phyloP scores from a whole-genome alignment of 1,284 basidiomycete species.

The Cutaneotrichosporon sp. region DNA sequence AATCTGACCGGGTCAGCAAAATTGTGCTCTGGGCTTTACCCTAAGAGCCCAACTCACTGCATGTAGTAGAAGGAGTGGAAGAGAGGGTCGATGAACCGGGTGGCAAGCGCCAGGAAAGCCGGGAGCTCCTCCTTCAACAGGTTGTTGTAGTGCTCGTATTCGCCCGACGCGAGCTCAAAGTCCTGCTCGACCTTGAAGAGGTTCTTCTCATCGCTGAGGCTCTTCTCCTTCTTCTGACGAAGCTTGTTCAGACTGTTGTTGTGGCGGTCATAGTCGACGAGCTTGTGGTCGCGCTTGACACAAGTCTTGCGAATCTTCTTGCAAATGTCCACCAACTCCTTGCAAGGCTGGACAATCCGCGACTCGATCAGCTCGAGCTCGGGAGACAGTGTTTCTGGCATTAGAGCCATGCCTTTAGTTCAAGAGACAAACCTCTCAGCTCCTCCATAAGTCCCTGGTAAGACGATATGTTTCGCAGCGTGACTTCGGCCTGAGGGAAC shows the following conservation, averaged over 20 bases:
- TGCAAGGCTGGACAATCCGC: slow-evolving; percentile 75
- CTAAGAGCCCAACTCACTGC: slow-evolving; percentile 63
- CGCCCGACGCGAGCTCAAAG: slow-evolving; percentile 86
- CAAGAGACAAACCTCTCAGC: slow-evolving; percentile 54
- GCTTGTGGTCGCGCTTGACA: slow-evolving; percentile 95
- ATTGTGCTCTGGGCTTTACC: background rate
- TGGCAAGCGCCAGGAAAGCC: slow-evolving; percentile 77
- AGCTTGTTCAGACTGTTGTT: slow-evolving; percentile 94
- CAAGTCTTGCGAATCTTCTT: slow-evolving; percentile 91
- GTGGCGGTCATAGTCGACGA: slow-evolving; percentile 91
- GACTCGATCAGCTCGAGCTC: slow-evolving; percentile 94
- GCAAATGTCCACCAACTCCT: slow-evolving; percentile 79
- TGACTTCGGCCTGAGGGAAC: slow-evolving; percentile 70
- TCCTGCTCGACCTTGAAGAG: slow-evolving; percentile 97
- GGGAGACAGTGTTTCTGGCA: slow-evolving; percentile 62
- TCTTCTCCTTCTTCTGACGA: slow-evolving; percentile 95
- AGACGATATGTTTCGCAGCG: slow-evolving; percentile 68
- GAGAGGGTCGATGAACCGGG: slow-evolving; percentile 88
- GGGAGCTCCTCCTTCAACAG: slow-evolving; percentile 89
- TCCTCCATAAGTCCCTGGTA: slow-evolving; percentile 77
- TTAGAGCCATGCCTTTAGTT: background rate
- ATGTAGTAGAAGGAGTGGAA: slow-evolving; percentile 99
- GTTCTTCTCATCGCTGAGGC: slow-evolving; percentile 87
- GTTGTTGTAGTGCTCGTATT: slow-evolving; percentile 95
- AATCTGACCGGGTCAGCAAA: slow-evolving; percentile 54